These are phyloP conservation scores for Mortierella claussenii DNA, from an alignment of 192 early-diverging fungal species.

Conservation along the genomic window DNA sequence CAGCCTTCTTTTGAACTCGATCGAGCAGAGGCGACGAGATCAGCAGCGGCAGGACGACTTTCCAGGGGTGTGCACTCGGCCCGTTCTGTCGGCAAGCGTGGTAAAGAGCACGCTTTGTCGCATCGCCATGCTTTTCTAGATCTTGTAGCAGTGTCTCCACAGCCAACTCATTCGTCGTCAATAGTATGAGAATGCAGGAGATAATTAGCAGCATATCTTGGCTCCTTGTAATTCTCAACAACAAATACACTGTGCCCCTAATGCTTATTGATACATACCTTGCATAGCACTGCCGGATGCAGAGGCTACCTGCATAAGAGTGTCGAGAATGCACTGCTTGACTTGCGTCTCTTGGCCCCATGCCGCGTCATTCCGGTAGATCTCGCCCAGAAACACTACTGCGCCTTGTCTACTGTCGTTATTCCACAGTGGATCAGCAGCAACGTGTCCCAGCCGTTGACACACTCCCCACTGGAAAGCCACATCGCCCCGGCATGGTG, in stretches of 20 bases:
- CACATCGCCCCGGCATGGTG: background rate
- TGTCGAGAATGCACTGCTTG: background rate
- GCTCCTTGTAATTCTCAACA: too few relatives aligned
- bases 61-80: background rate
- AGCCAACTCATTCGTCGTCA: background rate
- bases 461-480: constrained; percentile 8
- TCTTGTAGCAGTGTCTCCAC: background rate
- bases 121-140: background rate
- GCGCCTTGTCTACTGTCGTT: background rate
- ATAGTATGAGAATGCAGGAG: background rate
- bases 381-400: background rate
- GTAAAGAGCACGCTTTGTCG: background rate
- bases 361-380: background rate
- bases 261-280: background rate
- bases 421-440: constrained; percentile 4
- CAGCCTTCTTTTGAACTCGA: background rate
- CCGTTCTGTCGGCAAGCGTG: background rate
- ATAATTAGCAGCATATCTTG: too few relatives aligned
- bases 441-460: constrained; percentile 6
- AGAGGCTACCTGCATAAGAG: background rate
- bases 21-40: background rate
- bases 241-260: too few relatives aligned
- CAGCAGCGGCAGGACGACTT: background rate
- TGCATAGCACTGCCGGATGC: background rate
- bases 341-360: background rate